Conservation (phyloP, 352 stramenopile genomes). For the Phytophthora foliorum region DNA sequence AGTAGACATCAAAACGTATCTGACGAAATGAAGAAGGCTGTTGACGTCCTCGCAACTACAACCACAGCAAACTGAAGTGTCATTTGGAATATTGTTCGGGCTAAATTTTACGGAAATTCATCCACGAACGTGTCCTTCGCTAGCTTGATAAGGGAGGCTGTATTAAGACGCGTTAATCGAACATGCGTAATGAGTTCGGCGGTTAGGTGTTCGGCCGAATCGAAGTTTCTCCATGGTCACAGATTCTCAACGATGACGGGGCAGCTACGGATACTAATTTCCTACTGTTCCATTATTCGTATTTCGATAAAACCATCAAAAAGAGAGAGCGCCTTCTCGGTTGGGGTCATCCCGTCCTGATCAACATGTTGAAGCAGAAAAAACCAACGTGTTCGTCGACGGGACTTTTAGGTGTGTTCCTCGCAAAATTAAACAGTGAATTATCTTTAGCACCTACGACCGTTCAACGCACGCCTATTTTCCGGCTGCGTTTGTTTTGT, state of each 20-base stretch:
- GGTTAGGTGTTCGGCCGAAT: neutral
- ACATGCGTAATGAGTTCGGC: neutral
- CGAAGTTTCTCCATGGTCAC: conserved; percentile 1
- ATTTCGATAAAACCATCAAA: conserved; percentile 3
- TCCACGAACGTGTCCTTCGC: neutral
- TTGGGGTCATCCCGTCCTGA: conserved; percentile 6
- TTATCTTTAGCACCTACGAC: conserved; percentile 11
- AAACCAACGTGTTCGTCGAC: conserved; percentile 16
- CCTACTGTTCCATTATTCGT: conserved; percentile 17
- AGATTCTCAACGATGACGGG: neutral
- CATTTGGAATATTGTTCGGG: conserved; percentile 10
- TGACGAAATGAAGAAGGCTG: neutral
- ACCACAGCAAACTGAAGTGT: neutral
- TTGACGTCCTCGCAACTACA: neutral
- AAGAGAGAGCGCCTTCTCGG: neutral
- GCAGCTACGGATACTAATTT: neutral
- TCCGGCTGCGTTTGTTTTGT: neutral
- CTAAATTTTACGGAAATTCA: conserved; percentile 4
- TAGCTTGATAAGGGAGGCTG: neutral
- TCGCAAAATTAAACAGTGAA: conserved; percentile 6
- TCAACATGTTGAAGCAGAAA: conserved; percentile 21
- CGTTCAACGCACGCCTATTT: neutral
- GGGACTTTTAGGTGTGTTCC: conserved; percentile 2
- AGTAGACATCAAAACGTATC: neutral
- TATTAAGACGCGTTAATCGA: conserved; percentile 3